These are phyloP conservation scores for Capillidium heterosporum DNA, from an alignment of 371 early-diverging fungal genomes.

Conservation along the genomic window DNA sequence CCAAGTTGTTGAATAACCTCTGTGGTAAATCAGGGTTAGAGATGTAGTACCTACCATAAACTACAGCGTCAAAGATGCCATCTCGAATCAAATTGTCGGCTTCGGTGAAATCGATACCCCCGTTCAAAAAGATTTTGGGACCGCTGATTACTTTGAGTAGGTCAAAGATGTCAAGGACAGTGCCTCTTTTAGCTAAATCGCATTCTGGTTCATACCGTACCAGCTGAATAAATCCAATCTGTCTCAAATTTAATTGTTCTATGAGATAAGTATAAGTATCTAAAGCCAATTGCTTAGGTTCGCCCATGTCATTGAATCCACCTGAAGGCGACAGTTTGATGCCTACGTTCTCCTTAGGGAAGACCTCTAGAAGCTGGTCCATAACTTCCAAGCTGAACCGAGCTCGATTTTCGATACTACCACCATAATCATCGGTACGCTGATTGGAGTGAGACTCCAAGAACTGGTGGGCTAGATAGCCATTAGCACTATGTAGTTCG, in stretches of 20 bases:
- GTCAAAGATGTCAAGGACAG: neutral
- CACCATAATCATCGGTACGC: constrained; percentile 39
- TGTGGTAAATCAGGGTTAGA: neutral
- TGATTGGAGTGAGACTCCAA: constrained; percentile 21
- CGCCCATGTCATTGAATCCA: constrained; percentile 34
- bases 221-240: neutral
- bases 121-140: neutral
- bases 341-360: constrained; percentile 46
- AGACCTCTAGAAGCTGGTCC: constrained; percentile 53
- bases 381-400: constrained; percentile 23
- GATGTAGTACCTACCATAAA: neutral
- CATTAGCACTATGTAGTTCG: constrained; percentile 45
- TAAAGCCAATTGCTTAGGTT: constrained; percentile 8
- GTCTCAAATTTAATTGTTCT: neutral
- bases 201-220: neutral
- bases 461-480: constrained; percentile 40
- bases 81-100: neutral
- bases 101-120: neutral
- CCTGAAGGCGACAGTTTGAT: constrained; percentile 29
- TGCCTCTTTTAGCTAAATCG: neutral
- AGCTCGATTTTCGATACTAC: constrained; percentile 24
- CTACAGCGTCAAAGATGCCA: neutral
- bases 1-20: neutral
- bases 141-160: neutral
- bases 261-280: neutral